Evolutionary conservation across 495 filamentous ascomycete genomes (phyloP), one percentile per base, ranked within the genome.

Genomic region (Penicillium angulare): DNA sequence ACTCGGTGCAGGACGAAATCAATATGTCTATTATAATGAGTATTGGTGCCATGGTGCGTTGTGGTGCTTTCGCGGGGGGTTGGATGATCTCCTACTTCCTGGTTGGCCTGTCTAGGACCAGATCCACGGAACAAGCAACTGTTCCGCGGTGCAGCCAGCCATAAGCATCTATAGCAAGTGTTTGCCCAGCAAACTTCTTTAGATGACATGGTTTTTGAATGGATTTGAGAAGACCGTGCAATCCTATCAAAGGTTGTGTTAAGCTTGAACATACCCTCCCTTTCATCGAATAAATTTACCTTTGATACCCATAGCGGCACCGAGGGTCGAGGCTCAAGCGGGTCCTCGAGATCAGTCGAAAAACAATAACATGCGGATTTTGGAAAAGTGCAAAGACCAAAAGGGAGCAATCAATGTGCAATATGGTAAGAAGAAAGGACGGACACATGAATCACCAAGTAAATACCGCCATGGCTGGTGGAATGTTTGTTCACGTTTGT

Each of bases 101-200:
- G 5, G 90, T 97, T 16, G 90, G 90, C 66, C 87, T 90, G 57
- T 86, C 88, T 57, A 90, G 77, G 23, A 92, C 95, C 39, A 99
- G 78, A 52, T 97, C 95, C 53, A 95, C 84, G 47, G 92, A 88
- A 66, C 93, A 99, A 20, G 91, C 78, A 43, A 95, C 83, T 20
- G 91, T 89, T 24, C 92, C 95, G 54, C 95, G 87, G 65, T 99
- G 95, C 27, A 99, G 84, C 95, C 95, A 99, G 63, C 91, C 93
- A 76, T 99, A 99, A 49, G 87, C 92, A 68, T 99, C 95, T 13
- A 99, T 83, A 3, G 88, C 95, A 34, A 99, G 80, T 3, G 89
- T 95, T 66, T 92, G 86, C 24, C 92, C 92, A 10, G 80, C 78
- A 66, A 88, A 97, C 59, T 91, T 88, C 64, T 87, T 95, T 44